These are phyloP conservation scores for Hymenoscyphus fraxineus DNA, from an alignment of 2,329 filamentous ascomycete genomes.

Conservation along the genomic window DNA sequence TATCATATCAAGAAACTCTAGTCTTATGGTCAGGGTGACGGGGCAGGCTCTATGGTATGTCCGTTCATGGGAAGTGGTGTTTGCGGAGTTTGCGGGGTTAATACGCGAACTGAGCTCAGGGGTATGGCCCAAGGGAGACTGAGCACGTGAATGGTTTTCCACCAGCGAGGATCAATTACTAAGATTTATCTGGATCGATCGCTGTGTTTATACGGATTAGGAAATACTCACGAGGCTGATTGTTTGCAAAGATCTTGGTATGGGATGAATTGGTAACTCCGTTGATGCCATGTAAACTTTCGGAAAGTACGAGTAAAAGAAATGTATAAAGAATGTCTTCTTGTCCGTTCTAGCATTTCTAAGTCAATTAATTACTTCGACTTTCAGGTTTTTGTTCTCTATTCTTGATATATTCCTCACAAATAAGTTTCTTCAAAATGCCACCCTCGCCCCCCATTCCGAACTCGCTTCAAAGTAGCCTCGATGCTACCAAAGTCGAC, in stretches of 20 bases:
- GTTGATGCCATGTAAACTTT: background rate
- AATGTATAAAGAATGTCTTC: background rate
- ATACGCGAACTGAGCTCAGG: too few relatives aligned
- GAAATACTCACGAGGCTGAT: background rate
- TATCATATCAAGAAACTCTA: too few relatives aligned
- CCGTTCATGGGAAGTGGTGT: too few relatives aligned
- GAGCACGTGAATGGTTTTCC: too few relatives aligned
- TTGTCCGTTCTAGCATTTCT: background rate
- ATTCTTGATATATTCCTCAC: background rate
- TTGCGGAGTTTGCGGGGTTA: too few relatives aligned
- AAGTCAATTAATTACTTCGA: background rate
- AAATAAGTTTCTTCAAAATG: background rate
- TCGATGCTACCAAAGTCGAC: conserved; percentile 42
- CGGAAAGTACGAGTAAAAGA: background rate
- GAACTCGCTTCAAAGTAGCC: conserved; percentile 18
- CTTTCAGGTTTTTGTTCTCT: background rate
- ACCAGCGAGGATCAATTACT: too few relatives aligned
- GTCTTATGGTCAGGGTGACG: too few relatives aligned
- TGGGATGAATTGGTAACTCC: too few relatives aligned
- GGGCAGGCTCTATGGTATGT: too few relatives aligned
- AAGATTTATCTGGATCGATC: too few relatives aligned
- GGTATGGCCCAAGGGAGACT: too few relatives aligned
- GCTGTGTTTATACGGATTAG: background rate
- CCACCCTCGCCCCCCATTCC: background rate
- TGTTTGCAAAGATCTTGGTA: background rate